Percentiles rank a stretch among this genome's conserved stretches.
These are phyloP conservation scores for Clausena lansium DNA, from an alignment of 345 rosid species.

Conservation along the genomic window DNA sequence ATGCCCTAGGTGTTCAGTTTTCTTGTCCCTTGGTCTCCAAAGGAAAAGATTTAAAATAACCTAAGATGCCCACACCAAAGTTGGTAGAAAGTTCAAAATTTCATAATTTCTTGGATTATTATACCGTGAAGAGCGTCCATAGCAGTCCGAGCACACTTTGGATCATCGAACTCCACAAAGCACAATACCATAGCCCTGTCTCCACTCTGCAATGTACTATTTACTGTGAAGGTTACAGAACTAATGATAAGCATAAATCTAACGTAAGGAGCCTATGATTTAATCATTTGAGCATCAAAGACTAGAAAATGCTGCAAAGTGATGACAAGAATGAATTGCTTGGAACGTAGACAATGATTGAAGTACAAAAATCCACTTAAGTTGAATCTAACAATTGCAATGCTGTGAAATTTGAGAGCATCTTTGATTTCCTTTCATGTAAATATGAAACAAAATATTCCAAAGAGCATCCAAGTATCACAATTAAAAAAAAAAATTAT, in stretches of 20 bases:
- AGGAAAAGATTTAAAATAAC: neutral
- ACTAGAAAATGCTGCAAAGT: neutral
- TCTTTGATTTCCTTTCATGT: neutral
- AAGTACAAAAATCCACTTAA: neutral
- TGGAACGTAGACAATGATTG: neutral
- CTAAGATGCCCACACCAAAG: neutral
- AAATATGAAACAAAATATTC: neutral
- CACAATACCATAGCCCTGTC: slow-evolving; percentile 51
- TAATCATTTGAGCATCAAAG: neutral
- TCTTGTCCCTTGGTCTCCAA: slow-evolving; percentile 3
- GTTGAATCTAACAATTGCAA: neutral
- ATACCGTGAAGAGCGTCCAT: slow-evolving; percentile 65
- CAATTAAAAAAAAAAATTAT: neutral
- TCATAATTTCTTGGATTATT: neutral
- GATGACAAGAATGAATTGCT: neutral
- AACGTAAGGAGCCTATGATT: neutral
- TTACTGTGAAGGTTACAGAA: neutral
- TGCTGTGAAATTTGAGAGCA: neutral
- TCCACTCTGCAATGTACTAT: slow-evolving; percentile 37
- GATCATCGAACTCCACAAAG: slow-evolving; percentile 55
- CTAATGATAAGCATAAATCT: neutral
- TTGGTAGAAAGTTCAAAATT: neutral
- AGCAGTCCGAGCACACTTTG: slow-evolving; percentile 51
- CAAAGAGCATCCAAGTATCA: neutral
- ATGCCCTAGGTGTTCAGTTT: neutral